Percentiles rank a stretch among this genome's conserved stretches.
Evolutionary conservation across 176 grass and related monocot genomes (phyloP).

Genomic region (Rhynchospora pubera): DNA sequence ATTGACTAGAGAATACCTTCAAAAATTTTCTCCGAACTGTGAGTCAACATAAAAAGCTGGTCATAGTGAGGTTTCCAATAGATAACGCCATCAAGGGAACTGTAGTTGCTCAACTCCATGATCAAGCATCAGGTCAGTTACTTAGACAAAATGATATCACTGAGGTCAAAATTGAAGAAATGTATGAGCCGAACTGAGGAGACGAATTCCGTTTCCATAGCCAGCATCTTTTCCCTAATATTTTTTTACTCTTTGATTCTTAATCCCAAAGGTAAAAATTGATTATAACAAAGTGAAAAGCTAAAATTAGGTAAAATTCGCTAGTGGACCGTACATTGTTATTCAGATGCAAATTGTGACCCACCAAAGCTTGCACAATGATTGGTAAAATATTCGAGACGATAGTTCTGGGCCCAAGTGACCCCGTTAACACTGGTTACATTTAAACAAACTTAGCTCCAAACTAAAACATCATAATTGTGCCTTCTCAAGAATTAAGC

Average conservation of each 20-base stretch:
- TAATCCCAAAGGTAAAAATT: not conserved
- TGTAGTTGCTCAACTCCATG: constrained; percentile 88
- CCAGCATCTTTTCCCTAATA: not conserved
- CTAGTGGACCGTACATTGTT: not conserved
- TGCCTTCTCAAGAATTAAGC: too few relatives aligned
- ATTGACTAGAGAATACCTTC: constrained; percentile 44
- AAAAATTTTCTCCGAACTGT: constrained; percentile 99
- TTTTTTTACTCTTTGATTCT: not conserved
- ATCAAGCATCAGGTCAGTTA: constrained; percentile 15
- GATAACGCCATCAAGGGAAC: constrained; percentile 73
- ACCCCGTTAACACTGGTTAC: not conserved
- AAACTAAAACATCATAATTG: too few relatives aligned
- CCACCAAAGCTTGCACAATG: not conserved
- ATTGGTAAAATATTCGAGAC: not conserved
- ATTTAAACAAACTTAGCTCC: too few relatives aligned
- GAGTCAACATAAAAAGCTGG: constrained; percentile 85
- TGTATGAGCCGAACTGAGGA: not conserved
- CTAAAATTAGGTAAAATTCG: not conserved
- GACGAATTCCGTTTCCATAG: not conserved
- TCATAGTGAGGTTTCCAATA: constrained; percentile 99
- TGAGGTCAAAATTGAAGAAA: not conserved
- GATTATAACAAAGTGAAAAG: not conserved
- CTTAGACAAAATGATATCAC: not conserved
- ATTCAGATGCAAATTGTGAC: not conserved
- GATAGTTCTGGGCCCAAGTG: not conserved